Base-by-base conservation (phyloP, 495 filamentous ascomycete species). In the Melanomma pulvis-pyrius region DNA sequence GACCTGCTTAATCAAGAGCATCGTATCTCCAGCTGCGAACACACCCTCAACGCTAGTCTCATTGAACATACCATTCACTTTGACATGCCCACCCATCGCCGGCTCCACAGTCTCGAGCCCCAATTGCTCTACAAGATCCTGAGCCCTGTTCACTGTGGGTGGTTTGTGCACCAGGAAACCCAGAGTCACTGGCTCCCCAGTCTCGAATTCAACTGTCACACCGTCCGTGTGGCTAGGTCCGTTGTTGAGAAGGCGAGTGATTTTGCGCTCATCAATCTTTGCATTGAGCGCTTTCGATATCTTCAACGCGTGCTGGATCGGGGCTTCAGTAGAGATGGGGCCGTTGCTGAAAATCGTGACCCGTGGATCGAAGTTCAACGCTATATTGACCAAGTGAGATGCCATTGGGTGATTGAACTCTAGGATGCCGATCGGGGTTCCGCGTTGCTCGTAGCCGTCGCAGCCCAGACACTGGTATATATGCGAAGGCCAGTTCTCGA, bases 1-100 rank as follows among this genome's bases (percentile, higher is more conserved):
- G 13, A 69, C 67, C 55, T 69, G 67, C 61, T 69, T 64, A 32
- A 69, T 60, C 67, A 60, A 19, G 1, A 53, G 44, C 67, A 65
- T 61, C 3, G 60, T 64, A 60, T 71, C 68, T 26, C 68, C 68
- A 19, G 64, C 68, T 0, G 64, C 68, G 54, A 71, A 68, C 21
- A 68, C 64, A 1, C 68, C 68, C 13, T 54, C 26, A 7, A 67
- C 64, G 58, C 54, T 71, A 24, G 68, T 71, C 52, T 53, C 51
- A 26, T 71, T 67, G 34, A 70, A 67, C 59, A 66, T 58, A 15
- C 22, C n/a, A 55, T 63, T 49, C 15, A 69, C 46, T 17, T 25
- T 36, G 21, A 69, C 50, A 60, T 64, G 46, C 26, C 61, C 67
- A n/a, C 65, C 65, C 54, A 54, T 59, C 21, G 19, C 54, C 32